Evolutionary conservation across 78 protist genomes (phyloP).

Genomic region (Dictyostelium firmibasis): DNA sequence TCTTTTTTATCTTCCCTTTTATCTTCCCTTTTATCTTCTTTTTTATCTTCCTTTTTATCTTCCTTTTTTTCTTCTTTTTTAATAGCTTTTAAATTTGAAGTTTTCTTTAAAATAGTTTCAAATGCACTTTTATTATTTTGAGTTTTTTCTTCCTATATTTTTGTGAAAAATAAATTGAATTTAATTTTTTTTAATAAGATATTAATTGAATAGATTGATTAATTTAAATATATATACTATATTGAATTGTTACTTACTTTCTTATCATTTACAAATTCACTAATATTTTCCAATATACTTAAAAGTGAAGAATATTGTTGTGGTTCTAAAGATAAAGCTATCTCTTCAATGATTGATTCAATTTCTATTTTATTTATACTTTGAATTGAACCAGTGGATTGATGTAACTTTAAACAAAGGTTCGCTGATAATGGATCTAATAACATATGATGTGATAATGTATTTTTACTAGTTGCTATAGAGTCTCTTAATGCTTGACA

Average conservation of each 20-base stretch:
- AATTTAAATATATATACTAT: no score
- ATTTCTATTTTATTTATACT: slow-evolving; percentile 52
- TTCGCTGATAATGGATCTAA: slow-evolving; percentile 37
- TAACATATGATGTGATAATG: slow-evolving; percentile 40
- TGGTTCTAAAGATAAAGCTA: slow-evolving; percentile 55
- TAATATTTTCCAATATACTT: slow-evolving; percentile 40
- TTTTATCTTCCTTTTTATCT: not conserved
- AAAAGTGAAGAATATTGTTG: slow-evolving; percentile 53
- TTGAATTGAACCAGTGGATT: slow-evolving; percentile 17
- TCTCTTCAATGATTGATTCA: slow-evolving; percentile 49
- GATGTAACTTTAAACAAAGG: slow-evolving; percentile 33
- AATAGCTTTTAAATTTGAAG: not conserved
- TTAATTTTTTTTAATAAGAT: no score
- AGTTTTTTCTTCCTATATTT: slow-evolving; percentile 45
- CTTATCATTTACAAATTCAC: slow-evolving; percentile 58
- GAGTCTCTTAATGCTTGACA: slow-evolving; percentile 23
- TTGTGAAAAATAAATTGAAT: no score
- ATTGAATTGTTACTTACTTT: slow-evolving; percentile 19
- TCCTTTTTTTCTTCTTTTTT: not conserved
- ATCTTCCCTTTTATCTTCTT: not conserved
- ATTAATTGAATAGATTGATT: no score
- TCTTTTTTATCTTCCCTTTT: not conserved
- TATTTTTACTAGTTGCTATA: slow-evolving; percentile 31
- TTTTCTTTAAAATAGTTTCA: slow-evolving; percentile 39
- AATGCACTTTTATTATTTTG: slow-evolving; percentile 21